phyloP scores from a whole-genome alignment of 805 yeast genomes.

The Saccharomyces paradoxus region DNA sequence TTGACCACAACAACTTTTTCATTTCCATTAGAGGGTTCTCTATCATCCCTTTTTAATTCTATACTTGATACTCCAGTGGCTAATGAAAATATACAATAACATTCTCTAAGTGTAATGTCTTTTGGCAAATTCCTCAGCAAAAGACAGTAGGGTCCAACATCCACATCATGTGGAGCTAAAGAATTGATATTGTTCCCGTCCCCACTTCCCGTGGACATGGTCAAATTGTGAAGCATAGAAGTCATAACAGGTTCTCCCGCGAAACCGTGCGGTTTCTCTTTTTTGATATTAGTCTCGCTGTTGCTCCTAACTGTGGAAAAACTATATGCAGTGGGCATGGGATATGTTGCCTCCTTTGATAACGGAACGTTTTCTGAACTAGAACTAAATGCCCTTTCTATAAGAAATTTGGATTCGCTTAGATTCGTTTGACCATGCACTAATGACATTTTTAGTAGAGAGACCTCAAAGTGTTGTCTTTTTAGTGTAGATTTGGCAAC shows the following conservation, averaged over 20 bases:
- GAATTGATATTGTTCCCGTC: neutral
- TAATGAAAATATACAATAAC: constrained; percentile 53
- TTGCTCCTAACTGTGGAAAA: constrained; percentile 1
- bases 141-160: constrained; percentile 17
- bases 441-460: constrained; percentile 1
- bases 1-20: constrained; percentile 35
- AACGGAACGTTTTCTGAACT: constrained; percentile 17
- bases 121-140: constrained; percentile 49
- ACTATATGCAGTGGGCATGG: neutral
- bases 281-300: constrained; percentile 8
- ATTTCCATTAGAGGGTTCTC: constrained; percentile 7
- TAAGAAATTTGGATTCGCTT: constrained; percentile 10
- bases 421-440: constrained; percentile 4
- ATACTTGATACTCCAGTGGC: constrained; percentile 51
- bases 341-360: constrained; percentile 1
- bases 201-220: constrained; percentile 3
- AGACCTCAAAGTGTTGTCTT: neutral
- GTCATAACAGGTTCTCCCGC: neutral
- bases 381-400: constrained; percentile 15
- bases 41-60: constrained; percentile 34
- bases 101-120: constrained; percentile 57
- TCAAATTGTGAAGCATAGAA: constrained; percentile 14
- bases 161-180: neutral
- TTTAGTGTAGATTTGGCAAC: neutral
- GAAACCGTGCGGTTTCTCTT: neutral